Evolutionary conservation across 2,329 filamentous ascomycete genomes (phyloP), one percentile per base, ranked within the genome.

Genomic region (Helicocarpus griseus): DNA sequence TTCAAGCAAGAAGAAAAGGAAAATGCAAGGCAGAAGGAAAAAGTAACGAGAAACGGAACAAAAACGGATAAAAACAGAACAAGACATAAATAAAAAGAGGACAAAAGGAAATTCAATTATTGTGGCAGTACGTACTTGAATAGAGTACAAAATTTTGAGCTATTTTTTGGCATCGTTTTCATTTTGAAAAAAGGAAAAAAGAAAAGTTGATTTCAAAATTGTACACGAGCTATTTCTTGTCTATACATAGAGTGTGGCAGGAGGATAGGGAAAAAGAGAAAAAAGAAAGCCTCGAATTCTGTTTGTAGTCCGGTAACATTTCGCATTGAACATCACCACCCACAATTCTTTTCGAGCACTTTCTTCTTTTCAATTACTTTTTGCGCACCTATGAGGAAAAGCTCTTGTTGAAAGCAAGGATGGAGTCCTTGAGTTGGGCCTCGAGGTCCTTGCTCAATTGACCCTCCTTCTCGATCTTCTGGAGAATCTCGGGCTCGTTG

Each of bases 381-480:
- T 21, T 38, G 41, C 43, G 21, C 43, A 43, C 36, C 48, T 55
- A 58, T 57, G 57, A 63, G 66, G 80, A 80, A 82, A 96, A 97
- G 82, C 83, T 88, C 87, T 95, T 94, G 80, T 88, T 94, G 83
- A 96, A 97, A 73, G 68, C 79, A 64, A 65, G 58, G 65, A 89
- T 81, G 66, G 87, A 77, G 55, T 93, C 85, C 80, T 83, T 87
- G 57, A 75, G 65, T 58, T 71, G 63, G 45, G 60, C 63, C 65
- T 75, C 93, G 47, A 89, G 78, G 36, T 95, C 91, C 83, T 96
- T 96, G 86, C 87, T 93, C 72, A 98, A 75, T 59, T 88, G 81
- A 73, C 91, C 91, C 82, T 97, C 89, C 82, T 91, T 93, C 68
- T 95, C 89, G 63, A 98, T 96, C 65, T 82, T 85, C 65, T 83